Evolutionary conservation across 2,329 filamentous ascomycete genomes (phyloP).

Genomic region (Xylaria sp.): DNA sequence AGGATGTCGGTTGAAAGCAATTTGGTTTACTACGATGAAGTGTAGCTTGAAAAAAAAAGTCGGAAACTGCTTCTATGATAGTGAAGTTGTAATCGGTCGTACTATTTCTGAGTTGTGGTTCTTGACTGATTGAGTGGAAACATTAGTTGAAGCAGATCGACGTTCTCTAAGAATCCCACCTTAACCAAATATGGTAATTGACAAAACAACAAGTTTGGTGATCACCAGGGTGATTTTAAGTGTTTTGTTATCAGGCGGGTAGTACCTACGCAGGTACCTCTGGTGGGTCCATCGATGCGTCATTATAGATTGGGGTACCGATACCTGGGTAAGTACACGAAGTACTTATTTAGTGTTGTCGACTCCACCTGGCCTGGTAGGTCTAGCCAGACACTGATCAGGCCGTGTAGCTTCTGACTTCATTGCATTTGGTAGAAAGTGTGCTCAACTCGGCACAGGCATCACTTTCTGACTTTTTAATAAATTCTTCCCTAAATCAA

Average conservation of each 20-base stretch:
- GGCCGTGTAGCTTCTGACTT: constrained; percentile 17
- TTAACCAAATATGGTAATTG: constrained; percentile 39
- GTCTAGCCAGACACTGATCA: constrained; percentile 15
- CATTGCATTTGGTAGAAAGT: constrained; percentile 1
- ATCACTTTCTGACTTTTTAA: neutral
- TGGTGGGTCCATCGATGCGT: constrained; percentile 29
- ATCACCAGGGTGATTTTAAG: constrained; percentile 49
- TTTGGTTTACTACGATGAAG: neutral
- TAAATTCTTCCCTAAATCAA: neutral
- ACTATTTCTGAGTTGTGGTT: neutral
- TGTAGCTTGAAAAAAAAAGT: neutral
- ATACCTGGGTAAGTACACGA: neutral
- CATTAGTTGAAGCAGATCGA: neutral
- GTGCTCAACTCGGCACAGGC: constrained; percentile 5
- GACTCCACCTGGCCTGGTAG: constrained; percentile 13
- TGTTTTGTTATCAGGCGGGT: too few species aligned
- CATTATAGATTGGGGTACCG: constrained; percentile 22
- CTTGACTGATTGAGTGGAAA: neutral
- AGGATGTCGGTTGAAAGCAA: constrained; percentile 21
- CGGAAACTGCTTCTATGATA: neutral
- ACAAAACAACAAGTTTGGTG: constrained; percentile 44
- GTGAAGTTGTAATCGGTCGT: constrained; percentile 10
- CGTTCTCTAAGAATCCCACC: constrained; percentile 12
- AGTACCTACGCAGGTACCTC: neutral
- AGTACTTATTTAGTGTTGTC: neutral